phyloP scores from a whole-genome alignment of 176 grass and related monocot species.

The Tuctoria greenei region DNA sequence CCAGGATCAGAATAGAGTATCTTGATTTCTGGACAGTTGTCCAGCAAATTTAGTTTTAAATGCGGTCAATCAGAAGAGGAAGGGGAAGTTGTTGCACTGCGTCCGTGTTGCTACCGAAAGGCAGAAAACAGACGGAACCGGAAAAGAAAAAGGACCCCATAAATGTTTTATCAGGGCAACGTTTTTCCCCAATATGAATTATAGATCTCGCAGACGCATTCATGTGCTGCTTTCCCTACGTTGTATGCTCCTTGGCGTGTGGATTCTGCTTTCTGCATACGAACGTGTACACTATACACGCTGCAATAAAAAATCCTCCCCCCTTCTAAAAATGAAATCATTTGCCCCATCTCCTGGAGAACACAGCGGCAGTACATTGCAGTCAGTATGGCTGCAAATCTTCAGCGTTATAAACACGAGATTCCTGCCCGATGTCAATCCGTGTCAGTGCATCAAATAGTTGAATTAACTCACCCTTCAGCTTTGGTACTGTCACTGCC shows the following conservation, averaged over 20 bases:
- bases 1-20: not conserved
- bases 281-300: not conserved
- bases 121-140: not conserved
- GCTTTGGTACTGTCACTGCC: not conserved
- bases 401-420: slow-evolving; percentile 9
- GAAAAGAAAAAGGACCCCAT: slow-evolving; percentile 12
- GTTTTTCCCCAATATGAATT: not conserved
- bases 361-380: not conserved
- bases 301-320: not conserved
- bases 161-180: slow-evolving; percentile 26
- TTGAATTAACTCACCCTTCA: slow-evolving; percentile 31
- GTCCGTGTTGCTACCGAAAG: not conserved
- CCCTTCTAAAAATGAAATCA: not conserved
- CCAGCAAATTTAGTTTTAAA: not conserved
- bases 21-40: not conserved
- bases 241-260: slow-evolving; percentile 32
- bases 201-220: slow-evolving; percentile 30
- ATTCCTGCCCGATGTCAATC: slow-evolving; percentile 31
- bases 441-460: slow-evolving; percentile 41
- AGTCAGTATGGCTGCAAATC: slow-evolving; percentile 7
- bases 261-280: not conserved
- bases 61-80: not conserved
- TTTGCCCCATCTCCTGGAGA: not conserved
- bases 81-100: not conserved
- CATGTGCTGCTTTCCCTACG: not conserved